Evolutionary conservation across 352 stramenopile species (phyloP).

Genomic region (Thalassiosira livingstoniorum): DNA sequence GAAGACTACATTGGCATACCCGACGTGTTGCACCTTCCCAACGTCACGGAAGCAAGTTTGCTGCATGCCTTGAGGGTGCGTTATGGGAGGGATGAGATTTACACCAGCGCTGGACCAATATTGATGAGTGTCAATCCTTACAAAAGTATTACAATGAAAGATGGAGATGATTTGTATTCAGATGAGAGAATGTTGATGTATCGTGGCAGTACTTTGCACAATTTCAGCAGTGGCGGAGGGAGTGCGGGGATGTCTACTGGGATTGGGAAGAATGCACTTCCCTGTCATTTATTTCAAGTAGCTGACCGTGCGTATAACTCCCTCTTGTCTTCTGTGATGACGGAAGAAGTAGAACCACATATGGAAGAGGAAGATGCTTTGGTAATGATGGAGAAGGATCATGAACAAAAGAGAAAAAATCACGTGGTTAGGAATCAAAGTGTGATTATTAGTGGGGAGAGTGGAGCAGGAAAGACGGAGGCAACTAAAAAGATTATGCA

Average conservation of each 20-base stretch:
- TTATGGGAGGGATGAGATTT: conserved; percentile 86
- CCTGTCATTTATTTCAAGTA: conserved; percentile 85
- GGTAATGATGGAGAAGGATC: conserved; percentile 63
- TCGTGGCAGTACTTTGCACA: conserved; percentile 37
- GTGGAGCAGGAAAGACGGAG: conserved; percentile 90
- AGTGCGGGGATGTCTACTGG: not conserved
- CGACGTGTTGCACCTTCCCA: conserved; percentile 81
- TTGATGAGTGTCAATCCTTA: conserved; percentile 88
- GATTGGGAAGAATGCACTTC: conserved; percentile 22
- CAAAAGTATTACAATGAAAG: conserved; percentile 59
- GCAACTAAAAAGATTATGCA: conserved; percentile 96
- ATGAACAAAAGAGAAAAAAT: conserved; percentile 42
- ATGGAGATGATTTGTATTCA: conserved; percentile 77
- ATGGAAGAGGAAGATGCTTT: conserved; percentile 74
- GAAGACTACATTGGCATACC: conserved; percentile 79
- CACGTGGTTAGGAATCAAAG: conserved; percentile 82
- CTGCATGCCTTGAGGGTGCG: conserved; percentile 84
- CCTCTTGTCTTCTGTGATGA: conserved; percentile 91
- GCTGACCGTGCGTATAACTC: conserved; percentile 88
- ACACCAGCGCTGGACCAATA: conserved; percentile 85
- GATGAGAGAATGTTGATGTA: conserved; percentile 79
- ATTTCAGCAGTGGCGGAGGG: not conserved
- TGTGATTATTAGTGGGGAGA: conserved; percentile 89
- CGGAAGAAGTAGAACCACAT: conserved; percentile 86
- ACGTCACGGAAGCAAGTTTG: conserved; percentile 83